Evolutionary conservation across 2,329 filamentous ascomycete genomes (phyloP).

Genomic region (Neonectria neomacrospora): DNA sequence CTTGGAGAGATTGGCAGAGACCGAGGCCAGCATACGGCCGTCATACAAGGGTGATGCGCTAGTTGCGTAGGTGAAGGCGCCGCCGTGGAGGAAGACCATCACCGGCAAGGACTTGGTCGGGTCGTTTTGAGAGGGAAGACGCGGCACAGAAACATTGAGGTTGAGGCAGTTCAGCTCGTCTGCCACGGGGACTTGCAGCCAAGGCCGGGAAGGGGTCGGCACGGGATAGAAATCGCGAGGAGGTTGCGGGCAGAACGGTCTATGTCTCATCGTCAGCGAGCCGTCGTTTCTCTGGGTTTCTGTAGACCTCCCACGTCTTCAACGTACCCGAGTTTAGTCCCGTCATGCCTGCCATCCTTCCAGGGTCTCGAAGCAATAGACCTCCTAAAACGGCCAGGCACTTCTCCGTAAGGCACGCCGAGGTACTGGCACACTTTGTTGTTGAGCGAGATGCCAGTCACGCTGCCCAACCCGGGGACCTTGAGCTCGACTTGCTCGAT

Average conservation of each 20-base stretch:
- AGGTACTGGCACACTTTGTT: not conserved
- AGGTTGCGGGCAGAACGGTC: conserved; percentile 16
- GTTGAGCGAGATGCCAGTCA: not conserved
- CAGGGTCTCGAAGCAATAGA: not conserved
- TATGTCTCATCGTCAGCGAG: not conserved
- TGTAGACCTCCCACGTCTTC: not conserved
- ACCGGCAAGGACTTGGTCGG: not conserved
- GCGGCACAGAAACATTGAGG: conserved; percentile 10
- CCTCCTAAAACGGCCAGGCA: not conserved
- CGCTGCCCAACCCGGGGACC: not conserved
- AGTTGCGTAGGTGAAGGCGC: conserved; percentile 24
- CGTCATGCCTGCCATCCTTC: not conserved
- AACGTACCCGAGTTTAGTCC: not conserved
- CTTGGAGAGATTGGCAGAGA: conserved; percentile 1
- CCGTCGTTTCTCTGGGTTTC: too few species aligned
- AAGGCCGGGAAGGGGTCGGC: conserved; percentile 14
- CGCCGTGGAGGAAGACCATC: conserved; percentile 31
- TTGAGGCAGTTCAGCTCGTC: conserved; percentile 11
- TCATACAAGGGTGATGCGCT: conserved; percentile 23
- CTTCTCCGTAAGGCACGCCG: not conserved
- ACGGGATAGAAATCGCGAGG: conserved; percentile 28
- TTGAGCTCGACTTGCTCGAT: not conserved
- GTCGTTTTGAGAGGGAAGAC: not conserved
- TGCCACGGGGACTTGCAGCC: conserved; percentile 9
- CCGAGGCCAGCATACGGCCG: conserved; percentile 15